phyloP scores from a whole-genome alignment of 257 asterid genomes.

The Schizonepeta tenuifolia region DNA sequence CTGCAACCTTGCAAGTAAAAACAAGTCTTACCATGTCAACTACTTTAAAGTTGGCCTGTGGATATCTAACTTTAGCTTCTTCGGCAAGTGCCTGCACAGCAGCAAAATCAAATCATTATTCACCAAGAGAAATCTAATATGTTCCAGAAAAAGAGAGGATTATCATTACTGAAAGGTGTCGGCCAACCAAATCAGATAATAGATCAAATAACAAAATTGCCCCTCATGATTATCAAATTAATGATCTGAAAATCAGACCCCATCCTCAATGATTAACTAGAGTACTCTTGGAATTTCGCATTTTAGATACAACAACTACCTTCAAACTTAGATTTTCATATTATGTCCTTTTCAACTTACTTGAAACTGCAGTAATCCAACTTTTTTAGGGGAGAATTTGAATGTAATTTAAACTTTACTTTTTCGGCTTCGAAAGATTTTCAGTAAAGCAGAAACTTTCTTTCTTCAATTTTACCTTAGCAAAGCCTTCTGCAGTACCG shows the following conservation, averaged over 20 bases:
- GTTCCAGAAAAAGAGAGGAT: neutral
- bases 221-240: constrained; percentile 30
- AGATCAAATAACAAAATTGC: constrained; percentile 31
- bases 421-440: neutral
- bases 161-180: constrained; percentile 4
- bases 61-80: constrained; percentile 94
- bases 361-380: constrained; percentile 23
- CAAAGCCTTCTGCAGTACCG: constrained; percentile 99
- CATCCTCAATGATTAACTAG: constrained; percentile 21
- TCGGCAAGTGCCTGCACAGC: constrained; percentile 81
- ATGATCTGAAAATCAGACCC: constrained; percentile 1
- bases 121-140: constrained; percentile 6
- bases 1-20: constrained; percentile 8
- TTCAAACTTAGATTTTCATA: constrained; percentile 13
- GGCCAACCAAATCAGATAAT: constrained; percentile 5
- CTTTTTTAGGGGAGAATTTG: constrained; percentile 6
- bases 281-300: constrained; percentile 16
- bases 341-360: constrained; percentile 18
- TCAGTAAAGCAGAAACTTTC: constrained; percentile 1
- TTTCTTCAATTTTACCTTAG: constrained; percentile 57
- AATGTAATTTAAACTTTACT: neutral
- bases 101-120: constrained; percentile 26
- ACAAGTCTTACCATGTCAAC: constrained; percentile 70
- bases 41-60: constrained; percentile 72
- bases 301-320: constrained; percentile 25